Evolutionary conservation across 257 asterid species (phyloP).

Genomic region (Penstemon barbatus): DNA sequence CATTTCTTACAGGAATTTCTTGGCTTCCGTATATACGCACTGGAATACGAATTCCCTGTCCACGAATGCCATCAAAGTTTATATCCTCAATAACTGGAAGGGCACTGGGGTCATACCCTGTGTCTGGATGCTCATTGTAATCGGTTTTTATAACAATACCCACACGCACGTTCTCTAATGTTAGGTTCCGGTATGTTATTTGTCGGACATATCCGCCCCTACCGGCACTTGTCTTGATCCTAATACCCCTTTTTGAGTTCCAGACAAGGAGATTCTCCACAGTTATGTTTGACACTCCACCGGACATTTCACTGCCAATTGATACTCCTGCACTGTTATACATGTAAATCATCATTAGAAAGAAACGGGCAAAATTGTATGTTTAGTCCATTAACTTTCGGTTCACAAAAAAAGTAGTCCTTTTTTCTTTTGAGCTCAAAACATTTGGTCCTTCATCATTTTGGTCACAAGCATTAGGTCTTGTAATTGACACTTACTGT

Average conservation of each 20-base stretch:
- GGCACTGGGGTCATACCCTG: slow-evolving; percentile 70
- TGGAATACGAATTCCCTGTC: slow-evolving; percentile 84
- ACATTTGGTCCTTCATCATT: too few species aligned
- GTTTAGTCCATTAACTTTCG: too few species aligned
- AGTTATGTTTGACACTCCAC: slow-evolving; percentile 73
- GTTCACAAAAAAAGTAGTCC: too few species aligned
- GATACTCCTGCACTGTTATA: slow-evolving; percentile 87
- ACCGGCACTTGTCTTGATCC: slow-evolving; percentile 87
- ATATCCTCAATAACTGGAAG: slow-evolving; percentile 73
- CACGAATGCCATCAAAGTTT: slow-evolving; percentile 64
- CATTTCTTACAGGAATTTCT: slow-evolving; percentile 67
- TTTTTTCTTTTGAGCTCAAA: too few species aligned
- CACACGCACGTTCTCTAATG: slow-evolving; percentile 77
- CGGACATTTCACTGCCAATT: slow-evolving; percentile 96
- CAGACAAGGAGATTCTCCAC: slow-evolving; percentile 77
- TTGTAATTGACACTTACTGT: too few species aligned
- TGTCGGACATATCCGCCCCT: slow-evolving; percentile 80
- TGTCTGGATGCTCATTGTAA: slow-evolving; percentile 86
- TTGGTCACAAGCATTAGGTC: too few species aligned
- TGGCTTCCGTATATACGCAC: slow-evolving; percentile 83
- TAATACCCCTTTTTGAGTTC: slow-evolving; percentile 83
- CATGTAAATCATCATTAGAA: slow-evolving; percentile 30
- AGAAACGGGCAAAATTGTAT: not conserved
- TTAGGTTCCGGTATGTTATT: slow-evolving; percentile 65
- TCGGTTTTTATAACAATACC: slow-evolving; percentile 88